Base-by-base conservation (phyloP, 805 yeast species). In the Saturnispora mendoncae region DNA sequence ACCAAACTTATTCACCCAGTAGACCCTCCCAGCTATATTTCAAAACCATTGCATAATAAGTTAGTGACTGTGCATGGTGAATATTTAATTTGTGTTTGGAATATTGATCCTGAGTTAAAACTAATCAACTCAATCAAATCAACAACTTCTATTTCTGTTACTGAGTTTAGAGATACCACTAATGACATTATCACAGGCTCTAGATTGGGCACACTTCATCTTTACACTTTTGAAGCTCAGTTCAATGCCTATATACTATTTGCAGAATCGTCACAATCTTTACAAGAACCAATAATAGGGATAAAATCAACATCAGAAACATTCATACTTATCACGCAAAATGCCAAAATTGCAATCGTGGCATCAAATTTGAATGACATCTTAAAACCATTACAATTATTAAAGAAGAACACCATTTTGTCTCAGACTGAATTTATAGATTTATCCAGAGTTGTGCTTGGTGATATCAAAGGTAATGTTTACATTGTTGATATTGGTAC, bases 101-200 rank as follows among this genome's bases (percentile, higher is more conserved):
- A 27, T 8, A 6, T 35, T n/a, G 58, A 58, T 64, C 43, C 46
- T 48, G 18, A 46, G 45, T 9, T 53, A 50, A 23, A 44, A 40
- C 18, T 41, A 6, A 13, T 19, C 4, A 24, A 41, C 13, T 21
- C 24, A 6, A 58, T 72, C 12, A 58, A 61, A 10, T 61, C 72
- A 32, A 56, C 67, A 8, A 60, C 77, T 1, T 52, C 60, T 13
- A 61, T 76, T 5, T 45, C 63, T 1, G 44, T 51, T 6, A 62
- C 69, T 8, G 62, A 61, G 42, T 73, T 75, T 24, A 51, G 51
- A 9, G 46, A 54, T 13, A 58, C 63, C 18, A 54, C 70, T 2
- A 59, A 62, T 37, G 61, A 66, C 38, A 56, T 77, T 1, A 53
- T 72, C 21, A 79, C 69, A 0, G 76, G 80, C 0, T 63, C 74